phyloP scores from a whole-genome alignment of 2,329 filamentous ascomycete genomes.

The Chaetomium olivaceum region DNA sequence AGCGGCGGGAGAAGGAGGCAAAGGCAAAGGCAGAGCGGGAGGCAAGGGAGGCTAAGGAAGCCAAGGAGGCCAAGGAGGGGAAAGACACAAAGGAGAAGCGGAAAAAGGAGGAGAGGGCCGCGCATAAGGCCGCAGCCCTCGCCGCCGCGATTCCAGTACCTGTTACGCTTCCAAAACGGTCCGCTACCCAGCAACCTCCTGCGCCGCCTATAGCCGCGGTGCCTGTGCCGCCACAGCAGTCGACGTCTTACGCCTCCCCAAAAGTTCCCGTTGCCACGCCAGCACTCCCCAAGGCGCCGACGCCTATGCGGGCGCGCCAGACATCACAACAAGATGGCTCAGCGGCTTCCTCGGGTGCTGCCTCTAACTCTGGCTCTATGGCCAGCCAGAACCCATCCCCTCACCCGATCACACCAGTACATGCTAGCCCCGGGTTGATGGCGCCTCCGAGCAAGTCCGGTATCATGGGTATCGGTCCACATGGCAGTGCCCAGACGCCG shows the following conservation, averaged over 20 bases:
- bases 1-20: slow-evolving; percentile 62
- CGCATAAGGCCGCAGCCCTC: slow-evolving; percentile 44
- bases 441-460: slow-evolving; percentile 63
- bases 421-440: slow-evolving; percentile 65
- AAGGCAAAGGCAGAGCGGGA: slow-evolving; percentile 67
- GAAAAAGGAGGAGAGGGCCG: slow-evolving; percentile 48
- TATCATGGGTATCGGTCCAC: slow-evolving; percentile 43
- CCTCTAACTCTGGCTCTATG: slow-evolving; percentile 61
- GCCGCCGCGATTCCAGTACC: slow-evolving; percentile 38
- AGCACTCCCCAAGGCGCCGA: slow-evolving; percentile 77
- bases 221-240: slow-evolving; percentile 60
- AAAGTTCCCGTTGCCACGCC: slow-evolving; percentile 79
- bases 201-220: slow-evolving; percentile 44
- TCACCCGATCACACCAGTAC: slow-evolving; percentile 62
- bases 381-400: slow-evolving; percentile 61
- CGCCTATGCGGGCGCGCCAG: slow-evolving; percentile 74
- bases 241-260: slow-evolving; percentile 69
- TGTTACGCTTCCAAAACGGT: slow-evolving; percentile 44
- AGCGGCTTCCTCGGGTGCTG: slow-evolving; percentile 64
- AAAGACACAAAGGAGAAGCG: slow-evolving; percentile 48
- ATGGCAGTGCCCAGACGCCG: slow-evolving; percentile 29
- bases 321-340: slow-evolving; percentile 76
- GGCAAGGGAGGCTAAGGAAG: slow-evolving; percentile 50
- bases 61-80: slow-evolving; percentile 41
- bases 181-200: slow-evolving; percentile 45